Conservation (phyloP, 192 early-diverging fungal species). For the Entomortierella beljakovae region DNA sequence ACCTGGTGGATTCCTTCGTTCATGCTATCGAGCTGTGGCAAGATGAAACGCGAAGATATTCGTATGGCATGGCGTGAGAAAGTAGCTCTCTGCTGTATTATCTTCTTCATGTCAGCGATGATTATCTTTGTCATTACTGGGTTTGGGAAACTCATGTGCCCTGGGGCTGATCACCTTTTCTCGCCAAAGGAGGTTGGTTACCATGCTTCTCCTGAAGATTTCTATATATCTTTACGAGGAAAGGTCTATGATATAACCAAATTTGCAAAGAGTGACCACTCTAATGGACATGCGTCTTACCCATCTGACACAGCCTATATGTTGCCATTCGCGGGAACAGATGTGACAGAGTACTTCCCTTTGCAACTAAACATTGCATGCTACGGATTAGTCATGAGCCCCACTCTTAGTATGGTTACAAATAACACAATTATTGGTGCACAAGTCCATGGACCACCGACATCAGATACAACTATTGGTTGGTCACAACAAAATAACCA, state of each 20-base stretch:
- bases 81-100: conserved; percentile 84
- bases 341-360: conserved; percentile 75
- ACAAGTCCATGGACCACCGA: conserved; percentile 41
- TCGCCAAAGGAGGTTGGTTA: conserved; percentile 66
- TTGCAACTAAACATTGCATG: conserved; percentile 66
- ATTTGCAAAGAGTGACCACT: conserved; percentile 70
- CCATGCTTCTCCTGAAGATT: conserved; percentile 70
- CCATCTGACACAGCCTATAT: conserved; percentile 52
- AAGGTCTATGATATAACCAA: conserved; percentile 76
- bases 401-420: not conserved
- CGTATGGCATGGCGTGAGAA: conserved; percentile 98
- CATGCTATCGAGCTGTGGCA: conserved; percentile 66
- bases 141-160: conserved; percentile 86
- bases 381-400: conserved; percentile 57
- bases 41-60: conserved; percentile 90
- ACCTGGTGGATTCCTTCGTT: conserved; percentile 87
- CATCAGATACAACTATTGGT: conserved; percentile 46
- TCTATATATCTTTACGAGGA: conserved; percentile 75
- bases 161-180: conserved; percentile 72
- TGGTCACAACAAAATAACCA: conserved; percentile 50
- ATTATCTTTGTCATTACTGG: conserved; percentile 92
- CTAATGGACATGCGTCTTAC: conserved; percentile 55
- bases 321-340: conserved; percentile 70
- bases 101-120: conserved; percentile 78
- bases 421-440: conserved; percentile 40